Evolutionary conservation across 192 early-diverging fungal species (phyloP).

Genomic region (Ambispora gerdemannii): DNA sequence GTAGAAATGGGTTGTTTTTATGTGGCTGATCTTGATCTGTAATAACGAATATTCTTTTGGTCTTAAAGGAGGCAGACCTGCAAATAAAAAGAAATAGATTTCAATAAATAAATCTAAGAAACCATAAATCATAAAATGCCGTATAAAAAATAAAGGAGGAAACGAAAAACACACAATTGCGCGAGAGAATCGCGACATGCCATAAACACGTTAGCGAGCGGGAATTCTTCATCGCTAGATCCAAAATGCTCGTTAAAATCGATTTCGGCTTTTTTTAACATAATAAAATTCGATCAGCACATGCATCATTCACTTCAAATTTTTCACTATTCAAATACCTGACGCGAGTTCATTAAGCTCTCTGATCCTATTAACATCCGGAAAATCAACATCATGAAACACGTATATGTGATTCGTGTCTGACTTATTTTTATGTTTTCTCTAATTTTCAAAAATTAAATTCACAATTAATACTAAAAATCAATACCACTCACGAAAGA

Average conservation of each 20-base stretch:
- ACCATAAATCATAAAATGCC: too few relatives aligned
- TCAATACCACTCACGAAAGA: background rate
- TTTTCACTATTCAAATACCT: constrained; percentile 43
- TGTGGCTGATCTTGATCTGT: constrained; percentile 71
- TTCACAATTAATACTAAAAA: background rate
- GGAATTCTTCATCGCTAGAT: constrained; percentile 46
- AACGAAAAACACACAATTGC: background rate
- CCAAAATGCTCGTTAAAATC: constrained; percentile 50
- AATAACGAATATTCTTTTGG: constrained; percentile 68
- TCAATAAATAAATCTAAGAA: too few relatives aligned
- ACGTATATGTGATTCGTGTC: constrained; percentile 59
- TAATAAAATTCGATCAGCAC: too few relatives aligned
- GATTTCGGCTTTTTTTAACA: constrained; percentile 3
- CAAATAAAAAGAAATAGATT: background rate
- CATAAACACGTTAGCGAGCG: constrained; percentile 65
- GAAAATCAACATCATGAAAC: constrained; percentile 57
- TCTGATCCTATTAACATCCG: constrained; percentile 57
- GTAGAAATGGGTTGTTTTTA: constrained; percentile 39
- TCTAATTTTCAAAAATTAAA: constrained; percentile 23
- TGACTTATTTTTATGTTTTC: constrained; percentile 49
- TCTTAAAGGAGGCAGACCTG: constrained; percentile 48
- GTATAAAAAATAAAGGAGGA: background rate
- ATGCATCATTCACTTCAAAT: too few relatives aligned
- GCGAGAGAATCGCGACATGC: constrained; percentile 18
- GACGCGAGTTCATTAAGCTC: constrained; percentile 55